phyloP scores from a whole-genome alignment of 352 stramenopile species.

The Phytophthora megakarya region DNA sequence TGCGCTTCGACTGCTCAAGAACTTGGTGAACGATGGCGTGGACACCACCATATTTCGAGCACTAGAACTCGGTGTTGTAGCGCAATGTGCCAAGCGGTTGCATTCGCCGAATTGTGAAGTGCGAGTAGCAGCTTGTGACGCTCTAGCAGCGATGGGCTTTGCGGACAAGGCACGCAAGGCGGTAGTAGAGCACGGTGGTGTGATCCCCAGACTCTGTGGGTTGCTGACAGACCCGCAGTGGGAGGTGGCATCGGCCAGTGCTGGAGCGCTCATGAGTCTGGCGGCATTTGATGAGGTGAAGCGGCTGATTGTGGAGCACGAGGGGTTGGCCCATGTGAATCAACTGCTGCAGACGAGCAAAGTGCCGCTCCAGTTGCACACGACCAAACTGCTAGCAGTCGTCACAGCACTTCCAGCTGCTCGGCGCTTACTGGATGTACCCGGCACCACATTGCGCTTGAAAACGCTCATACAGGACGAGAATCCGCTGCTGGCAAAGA shows the following conservation, averaged over 20 bases:
- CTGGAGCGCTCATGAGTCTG: slow-evolving; percentile 70
- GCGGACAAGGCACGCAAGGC: slow-evolving; percentile 63
- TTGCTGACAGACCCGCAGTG: slow-evolving; percentile 61
- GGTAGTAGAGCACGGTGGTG: slow-evolving; percentile 54
- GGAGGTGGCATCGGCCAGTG: slow-evolving; percentile 55
- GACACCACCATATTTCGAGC: slow-evolving; percentile 51
- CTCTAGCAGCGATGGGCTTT: slow-evolving; percentile 58
- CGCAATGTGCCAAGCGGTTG: slow-evolving; percentile 48
- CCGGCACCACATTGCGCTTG: slow-evolving; percentile 57
- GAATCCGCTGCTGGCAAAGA: slow-evolving; percentile 58
- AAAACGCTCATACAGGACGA: slow-evolving; percentile 47
- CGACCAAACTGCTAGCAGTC: slow-evolving; percentile 64
- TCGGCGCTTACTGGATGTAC: slow-evolving; percentile 50
- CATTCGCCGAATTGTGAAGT: slow-evolving; percentile 46
- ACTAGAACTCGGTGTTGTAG: slow-evolving; percentile 58
- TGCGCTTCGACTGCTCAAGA: slow-evolving; percentile 64
- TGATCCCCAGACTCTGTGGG: slow-evolving; percentile 58
- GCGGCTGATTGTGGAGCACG: slow-evolving; percentile 55
- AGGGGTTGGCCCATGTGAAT: slow-evolving; percentile 55
- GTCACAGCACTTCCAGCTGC: slow-evolving; percentile 64
- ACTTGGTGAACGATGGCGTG: slow-evolving; percentile 69
- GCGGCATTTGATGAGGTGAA: slow-evolving; percentile 73
- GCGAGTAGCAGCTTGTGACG: slow-evolving; percentile 56
- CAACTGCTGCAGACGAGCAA: slow-evolving; percentile 68
- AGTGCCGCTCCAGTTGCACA: slow-evolving; percentile 64